phyloP scores from a whole-genome alignment of 441 rosid genomes.

The Populus hybrid region DNA sequence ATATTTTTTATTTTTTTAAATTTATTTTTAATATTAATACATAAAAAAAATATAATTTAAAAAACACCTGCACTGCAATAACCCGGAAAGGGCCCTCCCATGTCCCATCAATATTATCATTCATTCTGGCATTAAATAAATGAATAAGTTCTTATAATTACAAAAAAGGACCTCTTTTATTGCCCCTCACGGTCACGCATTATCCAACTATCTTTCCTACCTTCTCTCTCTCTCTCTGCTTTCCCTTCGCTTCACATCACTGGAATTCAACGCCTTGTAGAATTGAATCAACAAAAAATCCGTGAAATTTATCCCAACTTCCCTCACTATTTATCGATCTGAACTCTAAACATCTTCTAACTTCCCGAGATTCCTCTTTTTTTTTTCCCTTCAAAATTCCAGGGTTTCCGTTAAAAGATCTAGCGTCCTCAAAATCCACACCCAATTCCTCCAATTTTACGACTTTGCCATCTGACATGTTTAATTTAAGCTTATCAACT shows the following conservation, averaged over 20 bases:
- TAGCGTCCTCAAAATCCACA: not conserved
- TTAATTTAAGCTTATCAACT: not conserved
- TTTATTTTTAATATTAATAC: no score
- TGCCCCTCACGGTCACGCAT: not conserved
- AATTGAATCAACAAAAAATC: slow-evolving; percentile 4
- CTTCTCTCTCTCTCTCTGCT: not conserved
- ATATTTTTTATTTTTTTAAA: no score
- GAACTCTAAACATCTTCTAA: not conserved
- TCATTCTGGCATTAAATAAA: not conserved
- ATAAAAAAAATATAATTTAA: no score
- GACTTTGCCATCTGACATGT: not conserved
- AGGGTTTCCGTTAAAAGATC: not conserved
- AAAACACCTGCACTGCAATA: no score
- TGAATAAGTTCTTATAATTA: not conserved
- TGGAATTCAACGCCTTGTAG: slow-evolving; percentile 3
- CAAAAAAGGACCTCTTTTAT: not conserved
- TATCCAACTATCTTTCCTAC: not conserved
- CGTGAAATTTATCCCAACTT: not conserved
- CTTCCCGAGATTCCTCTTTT: slow-evolving; percentile 2
- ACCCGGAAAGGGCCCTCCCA: not conserved
- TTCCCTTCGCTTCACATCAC: not conserved
- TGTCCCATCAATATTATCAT: not conserved
- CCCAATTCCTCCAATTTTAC: not conserved
- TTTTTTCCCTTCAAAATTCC: not conserved
- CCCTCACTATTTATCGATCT: not conserved